phyloP scores from a whole-genome alignment of 2,329 filamentous ascomycete species.

The Colletotrichum tropicicola region DNA sequence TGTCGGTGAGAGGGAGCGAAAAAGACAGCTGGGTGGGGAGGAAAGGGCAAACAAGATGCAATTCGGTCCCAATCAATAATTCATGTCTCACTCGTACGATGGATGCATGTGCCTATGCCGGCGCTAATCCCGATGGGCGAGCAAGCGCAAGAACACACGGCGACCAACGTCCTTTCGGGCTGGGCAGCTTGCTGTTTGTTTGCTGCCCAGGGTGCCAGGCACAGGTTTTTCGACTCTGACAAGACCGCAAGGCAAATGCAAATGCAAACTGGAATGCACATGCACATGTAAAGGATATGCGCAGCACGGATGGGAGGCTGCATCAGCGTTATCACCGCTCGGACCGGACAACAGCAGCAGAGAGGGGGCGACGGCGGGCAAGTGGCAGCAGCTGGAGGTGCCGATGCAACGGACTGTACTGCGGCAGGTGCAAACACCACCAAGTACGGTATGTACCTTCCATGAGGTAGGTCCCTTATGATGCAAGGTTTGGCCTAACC shows the following conservation, averaged over 20 bases:
- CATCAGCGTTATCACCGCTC: background rate
- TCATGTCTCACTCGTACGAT: slow-evolving; percentile 12
- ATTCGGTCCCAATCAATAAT: slow-evolving; percentile 8
- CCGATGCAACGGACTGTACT: too few relatives aligned
- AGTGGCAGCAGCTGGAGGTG: too few relatives aligned
- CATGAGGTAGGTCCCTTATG: too few relatives aligned
- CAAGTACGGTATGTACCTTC: too few relatives aligned
- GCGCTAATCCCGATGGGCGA: background rate
- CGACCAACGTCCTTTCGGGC: background rate
- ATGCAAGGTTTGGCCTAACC: too few relatives aligned
- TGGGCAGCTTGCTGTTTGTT: too few relatives aligned
- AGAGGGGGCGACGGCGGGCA: too few relatives aligned
- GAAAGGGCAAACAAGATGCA: background rate
- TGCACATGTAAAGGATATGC: background rate
- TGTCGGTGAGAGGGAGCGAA: background rate
- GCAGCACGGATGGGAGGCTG: slow-evolving; percentile 1
- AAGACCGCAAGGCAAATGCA: background rate
- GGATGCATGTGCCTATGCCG: background rate
- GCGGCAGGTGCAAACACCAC: too few relatives aligned
- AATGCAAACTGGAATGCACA: background rate
- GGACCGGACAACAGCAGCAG: background rate
- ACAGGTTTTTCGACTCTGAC: background rate
- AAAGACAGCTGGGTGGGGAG: background rate
- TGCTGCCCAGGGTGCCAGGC: too few relatives aligned
- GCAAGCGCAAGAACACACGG: background rate